Conservation (phyloP, 768 basidiomycete genomes). For the Pisolithus albus region DNA sequence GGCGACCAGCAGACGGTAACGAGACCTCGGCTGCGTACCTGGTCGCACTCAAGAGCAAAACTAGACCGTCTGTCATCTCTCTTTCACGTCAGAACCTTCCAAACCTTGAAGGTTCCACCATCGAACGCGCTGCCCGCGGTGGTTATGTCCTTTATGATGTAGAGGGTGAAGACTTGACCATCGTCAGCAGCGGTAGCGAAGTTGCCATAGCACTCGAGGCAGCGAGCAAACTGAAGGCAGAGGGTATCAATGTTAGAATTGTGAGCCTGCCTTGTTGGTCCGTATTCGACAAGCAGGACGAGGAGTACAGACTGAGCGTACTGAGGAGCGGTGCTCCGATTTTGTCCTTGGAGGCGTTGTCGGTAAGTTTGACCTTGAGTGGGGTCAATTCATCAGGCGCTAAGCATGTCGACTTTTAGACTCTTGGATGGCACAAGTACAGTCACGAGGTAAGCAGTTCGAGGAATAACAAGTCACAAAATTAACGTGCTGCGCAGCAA, state of each 20-base stretch:
- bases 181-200: constrained; percentile 87
- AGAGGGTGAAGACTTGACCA: constrained; percentile 73
- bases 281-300: constrained; percentile 75
- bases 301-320: constrained; percentile 76
- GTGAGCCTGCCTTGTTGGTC: constrained; percentile 90
- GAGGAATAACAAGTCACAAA: not conserved
- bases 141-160: constrained; percentile 88
- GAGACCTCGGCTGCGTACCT: constrained; percentile 93
- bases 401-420: constrained; percentile 24
- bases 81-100: constrained; percentile 89
- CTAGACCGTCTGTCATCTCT: constrained; percentile 78
- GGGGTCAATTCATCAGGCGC: constrained; percentile 3
- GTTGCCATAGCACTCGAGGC: constrained; percentile 85
- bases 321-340: constrained; percentile 86
- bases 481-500: constrained; percentile 39
- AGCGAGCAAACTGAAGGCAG: constrained; percentile 64
- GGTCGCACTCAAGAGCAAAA: constrained; percentile 64
- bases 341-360: constrained; percentile 80
- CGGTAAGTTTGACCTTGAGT: constrained; percentile 31
- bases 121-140: constrained; percentile 77
- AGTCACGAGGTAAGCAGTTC: constrained; percentile 60
- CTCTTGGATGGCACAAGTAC: constrained; percentile 84
- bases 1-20: constrained; percentile 92
- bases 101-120: constrained; percentile 80
- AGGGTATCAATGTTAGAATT: constrained; percentile 75